Percentiles rank a stretch among this genome's conserved stretches.
Evolutionary conservation across 179 eudicot genomes (phyloP).

Genomic region (Gypsophila paniculata): DNA sequence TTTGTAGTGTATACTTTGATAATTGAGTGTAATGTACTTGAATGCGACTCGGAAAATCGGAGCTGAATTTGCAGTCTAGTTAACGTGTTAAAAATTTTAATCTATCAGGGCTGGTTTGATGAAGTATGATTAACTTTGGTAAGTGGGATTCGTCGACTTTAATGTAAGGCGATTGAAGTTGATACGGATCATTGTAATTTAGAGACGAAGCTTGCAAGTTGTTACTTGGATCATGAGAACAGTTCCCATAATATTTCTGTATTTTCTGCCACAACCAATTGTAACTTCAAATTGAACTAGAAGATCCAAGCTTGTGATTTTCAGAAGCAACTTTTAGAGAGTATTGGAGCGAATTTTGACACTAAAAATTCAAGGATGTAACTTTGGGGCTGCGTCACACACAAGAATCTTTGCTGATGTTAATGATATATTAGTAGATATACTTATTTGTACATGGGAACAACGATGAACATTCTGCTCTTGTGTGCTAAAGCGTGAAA

Average conservation of each 20-base stretch:
- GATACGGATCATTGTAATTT: neutral
- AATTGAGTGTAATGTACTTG: neutral
- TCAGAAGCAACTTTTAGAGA: too few species aligned
- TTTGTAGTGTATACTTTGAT: neutral
- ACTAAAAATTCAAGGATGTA: neutral
- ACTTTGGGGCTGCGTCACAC: neutral
- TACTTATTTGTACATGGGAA: neutral
- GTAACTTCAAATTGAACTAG: neutral
- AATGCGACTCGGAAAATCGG: neutral
- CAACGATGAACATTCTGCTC: neutral
- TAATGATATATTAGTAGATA: neutral
- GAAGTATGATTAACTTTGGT: neutral
- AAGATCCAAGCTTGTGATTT: too few species aligned
- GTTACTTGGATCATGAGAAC: neutral
- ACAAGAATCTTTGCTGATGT: neutral
- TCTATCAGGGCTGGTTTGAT: neutral
- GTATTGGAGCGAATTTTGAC: too few species aligned
- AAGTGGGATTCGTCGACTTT: neutral
- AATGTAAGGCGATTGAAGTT: neutral
- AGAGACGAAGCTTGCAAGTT: neutral
- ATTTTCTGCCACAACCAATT: neutral
- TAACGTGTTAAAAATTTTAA: neutral
- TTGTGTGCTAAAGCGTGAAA: neutral
- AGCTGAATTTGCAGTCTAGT: constrained; percentile 4
- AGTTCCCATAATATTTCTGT: neutral